A percentile compares a stretch with the other conserved stretches of the same genome.
Evolutionary conservation across 2,329 filamentous ascomycete genomes (phyloP).

Genomic region (Aspergillus sp.): DNA sequence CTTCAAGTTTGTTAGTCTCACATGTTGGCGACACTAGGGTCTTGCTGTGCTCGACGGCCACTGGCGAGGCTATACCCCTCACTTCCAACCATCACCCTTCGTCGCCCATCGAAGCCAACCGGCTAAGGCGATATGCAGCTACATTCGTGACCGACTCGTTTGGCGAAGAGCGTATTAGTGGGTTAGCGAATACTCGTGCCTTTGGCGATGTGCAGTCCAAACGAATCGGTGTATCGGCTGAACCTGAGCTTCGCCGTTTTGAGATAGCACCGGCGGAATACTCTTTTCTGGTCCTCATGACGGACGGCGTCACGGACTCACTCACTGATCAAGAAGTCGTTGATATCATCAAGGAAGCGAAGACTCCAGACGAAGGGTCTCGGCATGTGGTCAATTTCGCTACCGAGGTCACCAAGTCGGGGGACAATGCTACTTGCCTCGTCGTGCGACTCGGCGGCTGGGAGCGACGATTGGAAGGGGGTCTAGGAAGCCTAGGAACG

Average conservation of each 20-base stretch:
- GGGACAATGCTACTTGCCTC: slow-evolving; percentile 64
- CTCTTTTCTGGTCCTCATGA: slow-evolving; percentile 83
- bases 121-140: slow-evolving; percentile 80
- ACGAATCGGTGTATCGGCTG: slow-evolving; percentile 88
- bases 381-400: slow-evolving; percentile 80
- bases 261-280: slow-evolving; percentile 83
- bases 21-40: slow-evolving; percentile 94
- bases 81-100: slow-evolving; percentile 92
- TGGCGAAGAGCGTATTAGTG: slow-evolving; percentile 91
- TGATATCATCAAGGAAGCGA: slow-evolving; percentile 90
- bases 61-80: slow-evolving; percentile 74
- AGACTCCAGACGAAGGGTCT: slow-evolving; percentile 83
- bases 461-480: slow-evolving; percentile 71
- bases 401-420: slow-evolving; percentile 72
- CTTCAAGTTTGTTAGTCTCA: slow-evolving; percentile 78
- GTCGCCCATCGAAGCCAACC: slow-evolving; percentile 77
- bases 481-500: slow-evolving; percentile 82
- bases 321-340: slow-evolving; percentile 93
- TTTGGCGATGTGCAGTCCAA: slow-evolving; percentile 94
- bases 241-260: slow-evolving; percentile 80
- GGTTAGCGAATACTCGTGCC: slow-evolving; percentile 87
- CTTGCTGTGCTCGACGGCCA: slow-evolving; percentile 81
- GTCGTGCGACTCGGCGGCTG: slow-evolving; percentile 65
- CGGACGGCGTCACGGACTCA: slow-evolving; percentile 84
- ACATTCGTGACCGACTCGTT: slow-evolving; percentile 94